Conservation (phyloP, 495 filamentous ascomycete species). For the Articulospora tetracladia region DNA sequence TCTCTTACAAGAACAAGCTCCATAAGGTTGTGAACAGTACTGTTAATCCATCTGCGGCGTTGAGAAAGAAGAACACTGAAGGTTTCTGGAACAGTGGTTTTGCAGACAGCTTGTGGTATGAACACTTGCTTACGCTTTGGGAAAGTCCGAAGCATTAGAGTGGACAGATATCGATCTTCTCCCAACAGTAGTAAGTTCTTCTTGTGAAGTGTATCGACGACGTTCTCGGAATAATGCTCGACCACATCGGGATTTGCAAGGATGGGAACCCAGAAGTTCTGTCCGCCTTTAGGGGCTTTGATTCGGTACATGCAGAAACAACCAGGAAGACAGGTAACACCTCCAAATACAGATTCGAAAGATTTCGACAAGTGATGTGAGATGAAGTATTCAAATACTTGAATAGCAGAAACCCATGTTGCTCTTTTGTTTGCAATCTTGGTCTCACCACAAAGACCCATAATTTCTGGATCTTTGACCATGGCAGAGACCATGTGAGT, state of each 20-base stretch:
- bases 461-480: conserved; percentile 98
- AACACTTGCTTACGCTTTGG: conserved; percentile 99
- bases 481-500: conserved; percentile 99
- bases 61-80: conserved; percentile 93
- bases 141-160: conserved; percentile 97
- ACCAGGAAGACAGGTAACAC: conserved; percentile 97
- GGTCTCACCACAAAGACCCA: conserved; percentile 98
- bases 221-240: conserved; percentile 98
- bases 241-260: conserved; percentile 98
- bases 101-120: conserved; percentile 97
- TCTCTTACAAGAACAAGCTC: conserved; percentile 94
- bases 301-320: conserved; percentile 99
- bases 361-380: conserved; percentile 95
- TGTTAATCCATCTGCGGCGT: conserved; percentile 98
- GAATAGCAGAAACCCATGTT: conserved; percentile 96
- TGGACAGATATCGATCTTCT: conserved; percentile 95
- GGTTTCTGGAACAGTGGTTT: conserved; percentile 90
- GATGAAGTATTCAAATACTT: conserved; percentile 99
- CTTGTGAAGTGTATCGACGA: conserved; percentile 97
- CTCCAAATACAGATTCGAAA: conserved; percentile 95
- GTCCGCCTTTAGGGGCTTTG: conserved; percentile 96
- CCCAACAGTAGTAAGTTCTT: conserved; percentile 96
- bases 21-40: conserved; percentile 97
- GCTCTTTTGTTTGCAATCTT: conserved; percentile 98
- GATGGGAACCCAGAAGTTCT: conserved; percentile 99